A percentile compares a stretch with the other conserved stretches of the same genome.
Conservation (phyloP, 73 alveolate genomes). For the Tetrahymena thermophila region DNA sequence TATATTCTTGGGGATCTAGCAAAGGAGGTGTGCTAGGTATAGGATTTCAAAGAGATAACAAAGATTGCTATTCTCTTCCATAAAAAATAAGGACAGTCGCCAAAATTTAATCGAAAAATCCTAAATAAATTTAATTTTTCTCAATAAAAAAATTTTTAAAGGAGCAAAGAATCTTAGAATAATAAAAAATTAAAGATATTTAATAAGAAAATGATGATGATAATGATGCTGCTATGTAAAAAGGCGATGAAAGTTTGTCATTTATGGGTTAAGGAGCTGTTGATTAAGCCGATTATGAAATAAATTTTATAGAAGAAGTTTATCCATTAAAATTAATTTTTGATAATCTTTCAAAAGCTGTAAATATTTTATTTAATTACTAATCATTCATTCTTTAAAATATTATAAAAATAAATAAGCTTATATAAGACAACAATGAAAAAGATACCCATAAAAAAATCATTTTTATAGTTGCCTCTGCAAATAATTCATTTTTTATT, state of each 20-base stretch:
- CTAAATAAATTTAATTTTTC: not conserved
- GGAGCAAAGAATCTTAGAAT: not conserved
- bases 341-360: not conserved
- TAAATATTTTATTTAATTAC: not conserved
- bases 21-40: constrained; percentile 37
- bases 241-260: not conserved
- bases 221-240: not conserved
- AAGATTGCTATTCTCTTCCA: not conserved
- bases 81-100: not conserved
- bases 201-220: not conserved
- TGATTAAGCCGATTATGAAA: not conserved
- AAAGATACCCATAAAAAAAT: not conserved
- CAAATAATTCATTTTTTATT: constrained; percentile 16
- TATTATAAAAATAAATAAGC: not conserved
- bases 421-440: not conserved
- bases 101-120: not conserved
- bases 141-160: not conserved
- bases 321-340: not conserved
- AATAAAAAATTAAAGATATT: not conserved
- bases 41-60: not conserved
- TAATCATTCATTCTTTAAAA: not conserved
- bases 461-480: not conserved
- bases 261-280: not conserved
- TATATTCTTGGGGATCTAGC: constrained; percentile 41
- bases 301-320: not conserved